Base-by-base conservation (phyloP, 1,139 yeast species). In the Pichia sp. region DNA sequence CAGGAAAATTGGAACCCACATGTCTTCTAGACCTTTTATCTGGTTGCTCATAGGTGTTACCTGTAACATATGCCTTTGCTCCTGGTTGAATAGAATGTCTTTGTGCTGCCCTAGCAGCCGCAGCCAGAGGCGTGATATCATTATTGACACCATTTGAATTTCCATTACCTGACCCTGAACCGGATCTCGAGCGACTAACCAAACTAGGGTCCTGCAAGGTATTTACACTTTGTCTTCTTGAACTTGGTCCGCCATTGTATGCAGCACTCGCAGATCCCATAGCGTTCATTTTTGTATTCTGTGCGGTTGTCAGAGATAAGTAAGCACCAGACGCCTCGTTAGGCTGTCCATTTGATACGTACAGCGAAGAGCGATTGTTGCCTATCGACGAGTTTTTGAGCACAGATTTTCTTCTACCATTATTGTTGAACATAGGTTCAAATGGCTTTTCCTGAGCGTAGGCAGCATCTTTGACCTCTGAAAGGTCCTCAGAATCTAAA, bases 211-310 rank as follows among this genome's bases (percentile, higher is more conserved):
- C 57, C 29, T 26, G 29, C 13, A 19, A 26, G 16, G 19, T 43
- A 29, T 43, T 50, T 1, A 54, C 43, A 41, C 52, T 50, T 23
- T 49, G 53, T 31, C 54, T 55, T 50, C n/a, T n/a, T 13, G 29
- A 16, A 31, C 30, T 48, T 13, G 41, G 41, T 16, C 41, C 41
- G 16, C 41, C 41, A n/a, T n/a, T 34, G 36, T 30, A 45, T 10
- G 26, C 48, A 31, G 38, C 31, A 31, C 40, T 45, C n/a, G 81
- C 67, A 38, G 41, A 38, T 13, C 41, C 41, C 66, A 81, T 79
- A 1, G 90, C 85, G 67, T 86, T 86, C 55, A 85, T 65, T 57
- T 90, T 75, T 0, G 95, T 86, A 67, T 86, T 86, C 65, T 86
- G 90, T 1, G 92, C 90, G 0, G 95, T 86, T 0, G 90, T 78